These are phyloP conservation scores for Porpolomopsis calyptriformis DNA, from an alignment of 768 basidiomycete species.

Conservation along the genomic window DNA sequence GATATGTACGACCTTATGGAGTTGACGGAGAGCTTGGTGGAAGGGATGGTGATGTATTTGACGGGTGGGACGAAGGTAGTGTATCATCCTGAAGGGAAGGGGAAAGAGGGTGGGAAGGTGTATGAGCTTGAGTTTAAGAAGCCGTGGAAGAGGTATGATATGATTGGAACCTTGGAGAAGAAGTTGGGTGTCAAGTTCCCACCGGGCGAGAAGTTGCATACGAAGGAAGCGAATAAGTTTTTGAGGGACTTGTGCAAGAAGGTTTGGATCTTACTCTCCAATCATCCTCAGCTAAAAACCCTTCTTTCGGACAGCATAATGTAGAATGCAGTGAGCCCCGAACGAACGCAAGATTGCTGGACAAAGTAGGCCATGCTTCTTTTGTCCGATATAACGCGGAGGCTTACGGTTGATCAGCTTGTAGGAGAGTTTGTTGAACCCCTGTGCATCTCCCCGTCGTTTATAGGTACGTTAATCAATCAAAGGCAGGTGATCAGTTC, in stretches of 20 bases:
- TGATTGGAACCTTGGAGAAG: constrained; percentile 94
- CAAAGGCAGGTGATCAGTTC: not conserved
- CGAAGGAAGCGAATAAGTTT: constrained; percentile 80
- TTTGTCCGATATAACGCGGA: not conserved
- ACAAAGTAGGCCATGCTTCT: constrained; percentile 51
- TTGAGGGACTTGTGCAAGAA: constrained; percentile 74
- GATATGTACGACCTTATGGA: constrained; percentile 99
- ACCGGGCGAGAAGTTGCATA: constrained; percentile 80
- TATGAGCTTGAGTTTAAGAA: constrained; percentile 78
- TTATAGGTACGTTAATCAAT: constrained; percentile 56
- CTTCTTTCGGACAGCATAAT: constrained; percentile 51
- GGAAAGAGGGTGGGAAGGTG: constrained; percentile 47
- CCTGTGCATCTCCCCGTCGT: constrained; percentile 90
- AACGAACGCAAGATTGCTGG: constrained; percentile 88
- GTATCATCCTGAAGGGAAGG: constrained; percentile 90
- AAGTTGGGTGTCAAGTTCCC: constrained; percentile 90
- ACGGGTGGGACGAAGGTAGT: constrained; percentile 72
- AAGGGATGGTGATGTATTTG: constrained; percentile 82
- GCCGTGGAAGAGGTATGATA: constrained; percentile 98
- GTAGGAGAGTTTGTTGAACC: constrained; percentile 98
- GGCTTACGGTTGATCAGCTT: too few species aligned
- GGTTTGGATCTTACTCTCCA: constrained; percentile 30
- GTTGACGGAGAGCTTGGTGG: constrained; percentile 81
- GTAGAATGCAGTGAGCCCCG: constrained; percentile 95
- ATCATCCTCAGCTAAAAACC: not conserved